Conservation (phyloP, 441 rosid genomes). For the Rhodomyrtus psidioides region DNA sequence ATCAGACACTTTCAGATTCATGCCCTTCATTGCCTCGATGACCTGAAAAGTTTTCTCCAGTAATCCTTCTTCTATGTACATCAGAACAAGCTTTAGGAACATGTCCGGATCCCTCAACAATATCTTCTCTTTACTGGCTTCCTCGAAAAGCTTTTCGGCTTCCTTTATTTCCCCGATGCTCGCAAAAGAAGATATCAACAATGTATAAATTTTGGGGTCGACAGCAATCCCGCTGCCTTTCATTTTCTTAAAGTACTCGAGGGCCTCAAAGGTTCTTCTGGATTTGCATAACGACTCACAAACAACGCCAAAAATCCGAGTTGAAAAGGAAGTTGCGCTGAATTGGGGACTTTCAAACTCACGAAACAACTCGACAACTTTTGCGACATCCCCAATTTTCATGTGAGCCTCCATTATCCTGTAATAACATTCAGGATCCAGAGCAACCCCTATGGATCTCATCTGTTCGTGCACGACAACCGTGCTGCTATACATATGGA, state of each 20-base stretch:
- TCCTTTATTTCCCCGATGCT: slow-evolving; percentile 20
- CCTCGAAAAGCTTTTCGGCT: slow-evolving; percentile 50
- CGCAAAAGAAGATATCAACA: slow-evolving; percentile 50
- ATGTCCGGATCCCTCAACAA: slow-evolving; percentile 58
- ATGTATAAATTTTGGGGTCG: slow-evolving; percentile 39
- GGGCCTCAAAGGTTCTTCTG: slow-evolving; percentile 56
- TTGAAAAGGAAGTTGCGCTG: slow-evolving; percentile 20
- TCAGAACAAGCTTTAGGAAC: slow-evolving; percentile 59
- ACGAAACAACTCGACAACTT: slow-evolving; percentile 45
- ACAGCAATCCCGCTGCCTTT: slow-evolving; percentile 32
- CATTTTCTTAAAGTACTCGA: slow-evolving; percentile 48
- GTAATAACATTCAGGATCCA: slow-evolving; percentile 48
- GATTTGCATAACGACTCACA: slow-evolving; percentile 52
- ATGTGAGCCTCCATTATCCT: slow-evolving; percentile 61
- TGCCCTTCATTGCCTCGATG: slow-evolving; percentile 41
- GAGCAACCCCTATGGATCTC: slow-evolving; percentile 28
- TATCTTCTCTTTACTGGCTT: slow-evolving; percentile 39
- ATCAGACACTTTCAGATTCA: slow-evolving; percentile 48
- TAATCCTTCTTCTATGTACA: slow-evolving; percentile 49
- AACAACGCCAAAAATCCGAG: slow-evolving; percentile 28
- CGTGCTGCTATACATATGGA: slow-evolving; percentile 75
- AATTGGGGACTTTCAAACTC: slow-evolving; percentile 36
- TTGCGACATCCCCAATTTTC: slow-evolving; percentile 32
- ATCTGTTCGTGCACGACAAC: slow-evolving; percentile 38
- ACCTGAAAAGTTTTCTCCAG: slow-evolving; percentile 52